A percentile compares a stretch with the other conserved stretches of the same genome.
Evolutionary conservation across 768 basidiomycete genomes (phyloP).

Genomic region (Suillus brevipes): DNA sequence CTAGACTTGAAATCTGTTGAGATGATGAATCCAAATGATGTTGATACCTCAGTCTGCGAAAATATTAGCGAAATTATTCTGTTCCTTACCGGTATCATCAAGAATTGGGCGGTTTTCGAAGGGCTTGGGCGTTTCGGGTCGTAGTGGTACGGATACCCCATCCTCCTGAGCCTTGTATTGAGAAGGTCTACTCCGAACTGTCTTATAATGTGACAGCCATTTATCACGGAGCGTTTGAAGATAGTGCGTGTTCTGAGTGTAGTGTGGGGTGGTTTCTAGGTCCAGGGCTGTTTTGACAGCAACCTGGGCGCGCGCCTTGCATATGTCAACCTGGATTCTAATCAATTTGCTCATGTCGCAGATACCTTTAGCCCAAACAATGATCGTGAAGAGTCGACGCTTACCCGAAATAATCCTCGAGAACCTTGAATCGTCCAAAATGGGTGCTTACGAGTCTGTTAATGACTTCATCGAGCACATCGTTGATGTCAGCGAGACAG

Average conservation of each 20-base stretch:
- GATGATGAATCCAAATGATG: no score
- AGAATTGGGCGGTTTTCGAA: no score
- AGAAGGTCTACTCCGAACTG: conserved; percentile 8
- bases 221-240: conserved; percentile 16
- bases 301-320: conserved; percentile 22
- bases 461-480: conserved; percentile 32
- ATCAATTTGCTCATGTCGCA: conserved; percentile 27
- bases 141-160: neutral
- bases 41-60: no score
- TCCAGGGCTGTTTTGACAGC: conserved; percentile 35
- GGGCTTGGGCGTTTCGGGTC: conserved; percentile 50
- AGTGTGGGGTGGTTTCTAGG: conserved; percentile 41
- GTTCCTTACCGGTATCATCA: neutral
- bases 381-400: conserved; percentile 8
- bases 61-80: no score
- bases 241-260: conserved; percentile 37
- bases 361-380: neutral
- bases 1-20: neutral
- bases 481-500: conserved; percentile 36
- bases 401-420: conserved; percentile 39
- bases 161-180: conserved; percentile 44
- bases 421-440: conserved; percentile 42
- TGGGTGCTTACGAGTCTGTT: conserved; percentile 29
- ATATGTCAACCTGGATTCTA: conserved; percentile 28
- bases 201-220: conserved; percentile 29